A percentile compares a stretch with the other conserved stretches of the same genome.
Conservation (phyloP, 306 rosid genomes). For the Cajanus cajan region DNA sequence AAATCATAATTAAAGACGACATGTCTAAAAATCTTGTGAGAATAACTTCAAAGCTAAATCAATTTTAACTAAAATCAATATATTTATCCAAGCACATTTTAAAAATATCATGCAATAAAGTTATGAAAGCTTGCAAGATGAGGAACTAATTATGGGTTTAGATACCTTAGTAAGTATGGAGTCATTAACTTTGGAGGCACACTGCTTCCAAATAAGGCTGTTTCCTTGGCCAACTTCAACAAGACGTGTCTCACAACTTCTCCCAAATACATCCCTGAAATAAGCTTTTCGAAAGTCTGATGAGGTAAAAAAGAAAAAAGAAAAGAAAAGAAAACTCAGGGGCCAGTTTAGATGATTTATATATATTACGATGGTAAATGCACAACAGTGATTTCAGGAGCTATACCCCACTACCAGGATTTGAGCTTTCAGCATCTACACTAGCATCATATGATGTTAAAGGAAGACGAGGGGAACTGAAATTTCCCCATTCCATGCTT, state of each 20-base stretch:
- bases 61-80: not conserved
- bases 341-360: not conserved
- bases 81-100: not conserved
- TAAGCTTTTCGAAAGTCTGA: conserved; percentile 57
- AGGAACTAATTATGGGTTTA: not conserved
- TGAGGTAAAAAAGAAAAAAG: not conserved
- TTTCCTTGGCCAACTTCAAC: conserved; percentile 59
- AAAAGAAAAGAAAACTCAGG: not conserved
- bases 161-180: conserved; percentile 56
- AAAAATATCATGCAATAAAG: not conserved
- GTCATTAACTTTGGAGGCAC: conserved; percentile 57
- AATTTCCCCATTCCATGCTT: conserved; percentile 66
- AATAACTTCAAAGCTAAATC: no score
- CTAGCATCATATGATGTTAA: conserved; percentile 49
- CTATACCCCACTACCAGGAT: conserved; percentile 55
- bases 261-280: conserved; percentile 64
- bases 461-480: conserved; percentile 58
- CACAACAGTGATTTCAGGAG: not conserved
- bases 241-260: conserved; percentile 67
- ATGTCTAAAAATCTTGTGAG: not conserved
- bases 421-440: conserved; percentile 61
- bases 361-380: conserved; percentile 1
- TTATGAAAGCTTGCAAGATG: not conserved
- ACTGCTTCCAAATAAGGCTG: conserved; percentile 50
- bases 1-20: not conserved